Base-by-base conservation (phyloP, 2,329 filamentous ascomycete genomes). In the Colletotrichum sp. region DNA sequence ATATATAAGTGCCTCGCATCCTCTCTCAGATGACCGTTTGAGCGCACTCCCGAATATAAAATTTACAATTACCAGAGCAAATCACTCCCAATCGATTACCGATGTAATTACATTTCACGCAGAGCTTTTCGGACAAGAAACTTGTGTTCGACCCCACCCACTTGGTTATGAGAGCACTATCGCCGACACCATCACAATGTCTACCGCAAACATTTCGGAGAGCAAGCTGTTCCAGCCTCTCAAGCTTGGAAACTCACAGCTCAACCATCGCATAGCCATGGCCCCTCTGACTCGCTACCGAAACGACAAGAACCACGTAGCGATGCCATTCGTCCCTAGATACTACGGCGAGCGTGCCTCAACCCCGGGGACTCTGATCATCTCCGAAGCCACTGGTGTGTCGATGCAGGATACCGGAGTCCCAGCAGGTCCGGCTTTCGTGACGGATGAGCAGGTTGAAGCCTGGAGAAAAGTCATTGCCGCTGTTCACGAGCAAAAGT, bases 311-410 rank as follows among this genome's bases (percentile, higher is more conserved):
- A 55, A 57, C 31, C 73, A 75, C 27, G 65, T 61, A 18, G 70
- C 73, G 27, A 69, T 69, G 11, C 74, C 78, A 0, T 78, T 81
- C 29, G 77, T 80, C 36, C 70, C 76, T 31, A 73, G 76, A 47
- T 80, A 81, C 68, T 81, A 81, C 68, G 72, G 76, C 6, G 79
- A 81, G 61, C 76, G 80, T 12, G 80, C 76, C 12, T 78, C 77
- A 8, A 75, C 90, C 0, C 92, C 89, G 78, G 89, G 89, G 74
- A 81, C 78, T 0, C 57, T 81, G 8, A 58, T 81, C 51, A 81
- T 81, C 58, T 78, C 79, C 9, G 80, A 81, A 65, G 80, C 80
- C 1, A 81, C 79, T 1, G 77, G 76, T 4, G 73, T 80, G 13
- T 79, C 80, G 18, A 72, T 72, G 27, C 36, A 61, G 6, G 77